Conservation (phyloP, 2,329 filamentous ascomycete genomes). For the Colletotrichum filicis region DNA sequence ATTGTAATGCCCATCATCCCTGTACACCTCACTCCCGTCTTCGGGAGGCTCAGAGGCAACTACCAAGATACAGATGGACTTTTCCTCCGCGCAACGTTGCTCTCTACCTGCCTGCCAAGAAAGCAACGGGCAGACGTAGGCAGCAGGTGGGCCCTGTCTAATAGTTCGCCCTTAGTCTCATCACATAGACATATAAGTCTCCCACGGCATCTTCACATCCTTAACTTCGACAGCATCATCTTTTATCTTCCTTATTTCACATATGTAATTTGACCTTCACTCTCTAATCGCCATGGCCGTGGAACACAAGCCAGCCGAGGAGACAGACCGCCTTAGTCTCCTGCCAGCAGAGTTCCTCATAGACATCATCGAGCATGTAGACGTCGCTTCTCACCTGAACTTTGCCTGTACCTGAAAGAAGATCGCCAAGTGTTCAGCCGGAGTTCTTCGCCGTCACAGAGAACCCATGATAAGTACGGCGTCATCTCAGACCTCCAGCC, state of each 20-base stretch:
- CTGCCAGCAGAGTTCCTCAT: slow-evolving; percentile 14
- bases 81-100: background rate
- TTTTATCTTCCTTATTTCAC: background rate
- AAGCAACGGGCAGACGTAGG: background rate
- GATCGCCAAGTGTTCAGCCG: background rate
- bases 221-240: background rate
- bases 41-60: too few relatives aligned
- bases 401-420: slow-evolving; percentile 3
- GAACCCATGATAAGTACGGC: background rate
- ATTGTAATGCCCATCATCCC: too few relatives aligned
- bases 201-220: background rate
- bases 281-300: background rate
- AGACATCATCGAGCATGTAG: slow-evolving; percentile 7
- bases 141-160: background rate
- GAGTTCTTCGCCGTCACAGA: slow-evolving; percentile 3
- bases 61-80: too few relatives aligned
- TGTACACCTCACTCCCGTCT: background rate
- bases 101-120: background rate
- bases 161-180: background rate
- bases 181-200: background rate
- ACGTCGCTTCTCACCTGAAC: slow-evolving; percentile 1
- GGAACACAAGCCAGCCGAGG: background rate
- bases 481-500: slow-evolving; percentile 17
- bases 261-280: background rate
- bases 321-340: background rate